A percentile compares a stretch with the other conserved stretches of the same genome.
Evolutionary conservation across 2,329 filamentous ascomycete species (phyloP).

Genomic region (Talaromyces sp.): DNA sequence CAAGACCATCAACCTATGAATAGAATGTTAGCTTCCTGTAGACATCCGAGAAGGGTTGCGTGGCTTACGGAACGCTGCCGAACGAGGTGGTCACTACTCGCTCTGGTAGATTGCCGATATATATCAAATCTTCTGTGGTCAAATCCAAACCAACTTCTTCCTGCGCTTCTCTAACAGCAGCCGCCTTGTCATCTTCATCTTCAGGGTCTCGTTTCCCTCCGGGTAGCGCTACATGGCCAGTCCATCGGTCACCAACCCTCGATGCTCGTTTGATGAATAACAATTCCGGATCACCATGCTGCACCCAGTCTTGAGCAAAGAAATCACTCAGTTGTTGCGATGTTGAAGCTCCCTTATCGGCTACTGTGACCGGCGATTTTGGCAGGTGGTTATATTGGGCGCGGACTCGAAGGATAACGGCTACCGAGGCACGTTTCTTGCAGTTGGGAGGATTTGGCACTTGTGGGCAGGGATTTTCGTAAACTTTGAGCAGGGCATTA

Average conservation of each 20-base stretch:
- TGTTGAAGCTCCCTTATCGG: slow-evolving; percentile 24
- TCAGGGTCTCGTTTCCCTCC: slow-evolving; percentile 65
- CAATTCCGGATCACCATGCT: slow-evolving; percentile 64
- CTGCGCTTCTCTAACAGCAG: slow-evolving; percentile 61
- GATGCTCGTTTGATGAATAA: slow-evolving; percentile 68
- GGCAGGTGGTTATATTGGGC: slow-evolving; percentile 57
- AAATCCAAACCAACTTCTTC: slow-evolving; percentile 67
- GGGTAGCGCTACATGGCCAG: slow-evolving; percentile 64
- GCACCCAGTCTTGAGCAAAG: slow-evolving; percentile 63
- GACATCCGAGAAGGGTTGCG: background rate
- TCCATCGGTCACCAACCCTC: slow-evolving; percentile 65
- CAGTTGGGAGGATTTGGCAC: slow-evolving; percentile 47
- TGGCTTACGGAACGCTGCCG: slow-evolving; percentile 59
- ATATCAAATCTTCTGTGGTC: slow-evolving; percentile 44
- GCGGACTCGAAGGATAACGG: slow-evolving; percentile 61
- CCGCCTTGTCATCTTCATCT: slow-evolving; percentile 60
- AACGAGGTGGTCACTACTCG: slow-evolving; percentile 64
- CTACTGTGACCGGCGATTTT: slow-evolving; percentile 24
- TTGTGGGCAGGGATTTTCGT: slow-evolving; percentile 40
- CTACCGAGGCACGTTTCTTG: slow-evolving; percentile 63
- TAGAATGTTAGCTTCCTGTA: background rate
- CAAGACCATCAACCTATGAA: slow-evolving; percentile 60
- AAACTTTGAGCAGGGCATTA: slow-evolving; percentile 31
- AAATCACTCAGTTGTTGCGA: slow-evolving; percentile 53
- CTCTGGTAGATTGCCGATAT: slow-evolving; percentile 62